Evolutionary conservation across 495 filamentous ascomycete species (phyloP).

Genomic region (Aspergillus homomorphus): DNA sequence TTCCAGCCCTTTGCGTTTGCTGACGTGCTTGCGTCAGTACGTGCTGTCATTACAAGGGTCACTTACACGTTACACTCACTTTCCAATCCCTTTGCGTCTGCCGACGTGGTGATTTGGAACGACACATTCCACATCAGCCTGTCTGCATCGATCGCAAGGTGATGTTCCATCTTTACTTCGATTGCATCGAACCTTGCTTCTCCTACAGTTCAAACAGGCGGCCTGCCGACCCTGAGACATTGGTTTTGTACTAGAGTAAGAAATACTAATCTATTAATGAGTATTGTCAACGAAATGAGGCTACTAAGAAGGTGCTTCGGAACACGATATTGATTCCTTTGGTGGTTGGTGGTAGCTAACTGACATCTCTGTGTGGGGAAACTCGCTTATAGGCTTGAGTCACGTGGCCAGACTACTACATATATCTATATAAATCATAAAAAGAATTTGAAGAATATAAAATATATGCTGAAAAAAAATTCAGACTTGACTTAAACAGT

Average conservation of each 20-base stretch:
- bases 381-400: no score
- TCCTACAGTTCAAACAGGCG: conserved; percentile 64
- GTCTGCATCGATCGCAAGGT: conserved; percentile 63
- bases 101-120: conserved; percentile 68
- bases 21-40: conserved; percentile 28
- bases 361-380: no score
- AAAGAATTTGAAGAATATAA: no score
- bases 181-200: conserved; percentile 67
- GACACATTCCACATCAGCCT: conserved; percentile 56
- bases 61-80: conserved; percentile 36
- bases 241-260: not conserved
- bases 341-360: no score
- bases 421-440: no score
- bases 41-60: not conserved
- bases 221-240: conserved; percentile 45
- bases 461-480: no score
- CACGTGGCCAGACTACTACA: no score
- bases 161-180: conserved; percentile 44
- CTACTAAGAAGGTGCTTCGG: no score
- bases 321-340: no score
- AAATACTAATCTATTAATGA: no score
- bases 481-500: no score
- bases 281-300: no score
- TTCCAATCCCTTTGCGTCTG: conserved; percentile 71
- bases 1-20: conserved; percentile 69